Conservation (phyloP, 2,329 filamentous ascomycete species). For the Epichloe aotearoae region DNA sequence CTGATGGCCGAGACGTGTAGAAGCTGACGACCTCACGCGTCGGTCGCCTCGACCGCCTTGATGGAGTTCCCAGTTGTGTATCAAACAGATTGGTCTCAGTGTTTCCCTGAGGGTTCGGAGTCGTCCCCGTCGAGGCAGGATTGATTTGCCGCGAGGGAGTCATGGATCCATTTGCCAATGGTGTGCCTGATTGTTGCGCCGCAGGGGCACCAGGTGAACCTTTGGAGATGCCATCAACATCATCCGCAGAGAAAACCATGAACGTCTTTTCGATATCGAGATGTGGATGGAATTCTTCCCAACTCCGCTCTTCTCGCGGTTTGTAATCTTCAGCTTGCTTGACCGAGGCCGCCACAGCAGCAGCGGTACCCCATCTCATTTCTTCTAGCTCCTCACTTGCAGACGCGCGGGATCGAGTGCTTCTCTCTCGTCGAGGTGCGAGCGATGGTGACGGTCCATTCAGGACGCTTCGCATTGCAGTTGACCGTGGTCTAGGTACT, state of each 20-base stretch:
- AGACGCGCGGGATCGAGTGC: constrained; percentile 38
- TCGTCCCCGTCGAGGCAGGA: constrained; percentile 28
- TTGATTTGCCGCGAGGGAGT: constrained; percentile 35
- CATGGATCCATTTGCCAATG: constrained; percentile 24
- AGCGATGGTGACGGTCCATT: constrained; percentile 25
- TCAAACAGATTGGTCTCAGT: constrained; percentile 20
- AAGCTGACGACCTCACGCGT: constrained; percentile 38
- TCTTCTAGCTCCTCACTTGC: constrained; percentile 41
- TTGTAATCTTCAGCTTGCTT: constrained; percentile 95
- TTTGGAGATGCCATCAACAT: constrained; percentile 61
- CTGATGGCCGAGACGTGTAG: constrained; percentile 36
- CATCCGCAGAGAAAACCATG: constrained; percentile 65
- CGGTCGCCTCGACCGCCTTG: constrained; percentile 28
- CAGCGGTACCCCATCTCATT: constrained; percentile 74
- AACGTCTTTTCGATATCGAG: constrained; percentile 78
- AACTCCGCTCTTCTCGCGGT: constrained; percentile 87
- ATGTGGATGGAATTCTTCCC: constrained; percentile 95
- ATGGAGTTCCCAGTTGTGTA: constrained; percentile 18
- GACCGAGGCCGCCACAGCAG: constrained; percentile 74
- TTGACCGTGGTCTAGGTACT: constrained; percentile 26
- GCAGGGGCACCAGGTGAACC: constrained; percentile 25
- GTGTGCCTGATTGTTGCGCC: constrained; percentile 14
- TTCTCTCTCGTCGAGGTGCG: constrained; percentile 42
- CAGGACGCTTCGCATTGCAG: constrained; percentile 32
- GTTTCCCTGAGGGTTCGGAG: constrained; percentile 24